Conservation (phyloP, 257 asterid species). For the Gentiana straminea region DNA sequence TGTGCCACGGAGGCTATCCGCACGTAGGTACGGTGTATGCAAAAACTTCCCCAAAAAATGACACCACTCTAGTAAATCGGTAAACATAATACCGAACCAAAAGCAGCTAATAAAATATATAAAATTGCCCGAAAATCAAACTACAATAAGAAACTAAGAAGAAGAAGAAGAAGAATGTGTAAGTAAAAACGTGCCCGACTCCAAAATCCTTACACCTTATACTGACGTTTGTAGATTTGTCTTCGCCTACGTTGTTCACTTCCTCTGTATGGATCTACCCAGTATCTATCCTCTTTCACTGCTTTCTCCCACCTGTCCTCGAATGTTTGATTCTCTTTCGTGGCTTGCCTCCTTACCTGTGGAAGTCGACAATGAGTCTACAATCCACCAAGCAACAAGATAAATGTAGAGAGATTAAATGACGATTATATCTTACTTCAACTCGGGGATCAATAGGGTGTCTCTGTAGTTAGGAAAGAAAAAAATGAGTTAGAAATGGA, state of each 20-base stretch:
- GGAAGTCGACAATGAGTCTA: not conserved
- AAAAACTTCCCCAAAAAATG: no score
- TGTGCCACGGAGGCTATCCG: no score
- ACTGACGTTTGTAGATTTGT: constrained; percentile 19
- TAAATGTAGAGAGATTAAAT: no score
- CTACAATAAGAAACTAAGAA: not conserved
- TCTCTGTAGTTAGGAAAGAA: constrained; percentile 27
- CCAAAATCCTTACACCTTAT: constrained; percentile 13
- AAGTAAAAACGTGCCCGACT: no score
- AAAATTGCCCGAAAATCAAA: not conserved
- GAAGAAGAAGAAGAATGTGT: not conserved
- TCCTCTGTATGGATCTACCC: constrained; percentile 63
- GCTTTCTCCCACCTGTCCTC: constrained; percentile 82
- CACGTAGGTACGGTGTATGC: no score
- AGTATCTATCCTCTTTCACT: constrained; percentile 44
- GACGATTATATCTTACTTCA: constrained; percentile 46
- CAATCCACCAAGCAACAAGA: not conserved
- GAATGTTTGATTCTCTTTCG: constrained; percentile 51
- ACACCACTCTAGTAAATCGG: no score
- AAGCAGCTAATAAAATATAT: not conserved
- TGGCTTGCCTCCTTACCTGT: constrained; percentile 72
- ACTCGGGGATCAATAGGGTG: constrained; percentile 57
- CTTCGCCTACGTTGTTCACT: constrained; percentile 15
- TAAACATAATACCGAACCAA: not conserved
- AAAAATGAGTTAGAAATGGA: not conserved